phyloP scores from a whole-genome alignment of 169 alveolate species.

The Eimeria brunetti region DNA sequence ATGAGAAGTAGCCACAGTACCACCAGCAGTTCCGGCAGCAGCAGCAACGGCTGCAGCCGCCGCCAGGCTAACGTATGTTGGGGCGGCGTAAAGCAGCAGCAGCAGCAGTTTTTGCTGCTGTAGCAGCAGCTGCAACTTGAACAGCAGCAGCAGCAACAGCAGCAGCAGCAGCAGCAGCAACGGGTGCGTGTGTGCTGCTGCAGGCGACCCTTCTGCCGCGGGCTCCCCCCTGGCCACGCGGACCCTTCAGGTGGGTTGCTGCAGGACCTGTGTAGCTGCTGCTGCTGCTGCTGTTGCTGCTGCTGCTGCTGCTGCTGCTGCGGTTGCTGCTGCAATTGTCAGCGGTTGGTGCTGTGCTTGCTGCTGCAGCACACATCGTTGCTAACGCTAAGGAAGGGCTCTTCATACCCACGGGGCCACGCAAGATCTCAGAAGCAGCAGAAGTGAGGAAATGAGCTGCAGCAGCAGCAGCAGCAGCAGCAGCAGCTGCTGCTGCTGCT shows the following conservation, averaged over 20 bases:
- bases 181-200: neutral
- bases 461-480: neutral
- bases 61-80: neutral
- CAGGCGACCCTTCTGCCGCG: slow-evolving; percentile 66
- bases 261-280: neutral
- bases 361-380: neutral
- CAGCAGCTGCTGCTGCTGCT: neutral
- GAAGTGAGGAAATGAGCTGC: neutral
- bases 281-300: slow-evolving; percentile 14
- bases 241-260: slow-evolving; percentile 56
- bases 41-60: slow-evolving; percentile 20
- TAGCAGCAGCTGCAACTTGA: neutral
- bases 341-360: neutral
- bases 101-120: slow-evolving; percentile 12
- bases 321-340: neutral
- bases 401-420: slow-evolving; percentile 6
- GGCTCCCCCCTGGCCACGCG: neutral
- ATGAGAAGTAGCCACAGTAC: slow-evolving; percentile 2
- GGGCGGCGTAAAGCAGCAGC: slow-evolving; percentile 1
- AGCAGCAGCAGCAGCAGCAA: neutral
- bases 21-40: neutral
- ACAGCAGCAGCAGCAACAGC: slow-evolving; percentile 8
- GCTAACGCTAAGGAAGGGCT: slow-evolving; percentile 5
- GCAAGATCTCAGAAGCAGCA: slow-evolving; percentile 46
- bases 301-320: slow-evolving; percentile 8